These are phyloP conservation scores for Zizania palustris DNA, from an alignment of 202 grass and related monocot genomes.

Conservation along the genomic window DNA sequence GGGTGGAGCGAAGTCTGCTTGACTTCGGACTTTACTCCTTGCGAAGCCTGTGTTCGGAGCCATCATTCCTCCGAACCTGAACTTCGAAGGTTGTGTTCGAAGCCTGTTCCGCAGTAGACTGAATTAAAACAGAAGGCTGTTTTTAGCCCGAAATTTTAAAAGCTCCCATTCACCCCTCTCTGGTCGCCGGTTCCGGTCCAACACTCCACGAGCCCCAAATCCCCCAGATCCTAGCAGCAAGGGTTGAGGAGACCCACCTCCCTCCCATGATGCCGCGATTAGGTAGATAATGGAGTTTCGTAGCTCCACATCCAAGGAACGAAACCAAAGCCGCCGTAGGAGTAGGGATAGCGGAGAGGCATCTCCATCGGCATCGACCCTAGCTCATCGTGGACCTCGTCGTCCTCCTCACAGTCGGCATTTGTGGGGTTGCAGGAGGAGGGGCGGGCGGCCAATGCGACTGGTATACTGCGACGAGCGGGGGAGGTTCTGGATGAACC, in stretches of 20 bases:
- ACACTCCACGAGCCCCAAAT: too few species aligned
- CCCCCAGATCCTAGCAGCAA: slow-evolving; percentile 46
- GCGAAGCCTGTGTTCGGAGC: too few species aligned
- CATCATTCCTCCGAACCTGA: too few species aligned
- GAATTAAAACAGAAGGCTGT: too few species aligned
- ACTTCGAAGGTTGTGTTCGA: too few species aligned
- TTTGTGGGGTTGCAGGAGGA: slow-evolving; percentile 1
- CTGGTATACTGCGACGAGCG: slow-evolving; percentile 65
- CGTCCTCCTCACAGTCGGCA: slow-evolving; percentile 35
- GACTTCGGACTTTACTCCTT: too few species aligned
- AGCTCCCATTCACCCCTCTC: too few species aligned
- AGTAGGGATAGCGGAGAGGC: not conserved
- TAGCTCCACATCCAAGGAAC: slow-evolving; percentile 58
- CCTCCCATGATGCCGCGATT: slow-evolving; percentile 18
- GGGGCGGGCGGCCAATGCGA: slow-evolving; percentile 53
- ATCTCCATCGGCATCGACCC: not conserved
- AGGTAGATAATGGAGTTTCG: slow-evolving; percentile 76
- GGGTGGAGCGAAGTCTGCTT: too few species aligned
- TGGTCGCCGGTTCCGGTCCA: too few species aligned
- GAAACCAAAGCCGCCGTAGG: slow-evolving; percentile 21
- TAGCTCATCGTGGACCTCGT: slow-evolving; percentile 8
- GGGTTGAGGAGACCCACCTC: not conserved
- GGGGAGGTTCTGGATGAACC: slow-evolving; percentile 66
- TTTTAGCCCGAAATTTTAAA: too few species aligned
- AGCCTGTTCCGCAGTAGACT: too few species aligned